Conservation (phyloP, 352 stramenopile species). For the Pythium rishiriense region DNA sequence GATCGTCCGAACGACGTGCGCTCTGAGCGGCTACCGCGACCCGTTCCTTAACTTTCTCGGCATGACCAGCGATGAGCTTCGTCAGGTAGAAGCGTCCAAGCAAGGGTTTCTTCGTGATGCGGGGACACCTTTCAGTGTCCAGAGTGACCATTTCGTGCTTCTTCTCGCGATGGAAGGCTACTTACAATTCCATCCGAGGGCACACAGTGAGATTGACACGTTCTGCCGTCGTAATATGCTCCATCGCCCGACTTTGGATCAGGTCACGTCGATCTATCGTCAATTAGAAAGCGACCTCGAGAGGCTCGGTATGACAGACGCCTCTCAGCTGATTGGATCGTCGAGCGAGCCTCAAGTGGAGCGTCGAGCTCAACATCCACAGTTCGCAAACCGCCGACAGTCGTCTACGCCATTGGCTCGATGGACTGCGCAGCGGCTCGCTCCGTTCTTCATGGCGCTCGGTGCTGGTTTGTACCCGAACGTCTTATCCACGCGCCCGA, state of each 20-base stretch:
- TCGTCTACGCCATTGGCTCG: not conserved
- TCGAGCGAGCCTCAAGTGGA: slow-evolving; percentile 15
- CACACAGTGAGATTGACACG: slow-evolving; percentile 37
- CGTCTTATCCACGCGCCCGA: slow-evolving; percentile 47
- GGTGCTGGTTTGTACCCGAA: slow-evolving; percentile 79
- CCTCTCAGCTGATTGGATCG: slow-evolving; percentile 42
- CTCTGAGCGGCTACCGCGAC: slow-evolving; percentile 74
- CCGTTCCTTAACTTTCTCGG: slow-evolving; percentile 73
- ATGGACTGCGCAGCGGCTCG: slow-evolving; percentile 34
- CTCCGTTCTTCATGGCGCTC: slow-evolving; percentile 65
- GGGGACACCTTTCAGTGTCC: slow-evolving; percentile 36
- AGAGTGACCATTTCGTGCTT: slow-evolving; percentile 76
- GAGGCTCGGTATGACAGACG: slow-evolving; percentile 43
- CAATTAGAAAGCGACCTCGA: slow-evolving; percentile 66
- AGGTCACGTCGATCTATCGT: slow-evolving; percentile 68
- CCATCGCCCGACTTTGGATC: slow-evolving; percentile 58
- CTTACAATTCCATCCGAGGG: slow-evolving; percentile 39
- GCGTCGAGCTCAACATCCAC: not conserved
- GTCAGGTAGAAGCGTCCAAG: slow-evolving; percentile 58
- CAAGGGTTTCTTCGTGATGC: slow-evolving; percentile 49
- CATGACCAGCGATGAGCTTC: slow-evolving; percentile 60
- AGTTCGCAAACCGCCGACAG: not conserved
- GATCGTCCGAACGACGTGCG: slow-evolving; percentile 64
- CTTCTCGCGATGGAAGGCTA: slow-evolving; percentile 68
- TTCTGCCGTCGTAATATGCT: slow-evolving; percentile 74